Evolutionary conservation across 2,329 filamentous ascomycete species (phyloP).

Genomic region (Colletotrichum viniferum): DNA sequence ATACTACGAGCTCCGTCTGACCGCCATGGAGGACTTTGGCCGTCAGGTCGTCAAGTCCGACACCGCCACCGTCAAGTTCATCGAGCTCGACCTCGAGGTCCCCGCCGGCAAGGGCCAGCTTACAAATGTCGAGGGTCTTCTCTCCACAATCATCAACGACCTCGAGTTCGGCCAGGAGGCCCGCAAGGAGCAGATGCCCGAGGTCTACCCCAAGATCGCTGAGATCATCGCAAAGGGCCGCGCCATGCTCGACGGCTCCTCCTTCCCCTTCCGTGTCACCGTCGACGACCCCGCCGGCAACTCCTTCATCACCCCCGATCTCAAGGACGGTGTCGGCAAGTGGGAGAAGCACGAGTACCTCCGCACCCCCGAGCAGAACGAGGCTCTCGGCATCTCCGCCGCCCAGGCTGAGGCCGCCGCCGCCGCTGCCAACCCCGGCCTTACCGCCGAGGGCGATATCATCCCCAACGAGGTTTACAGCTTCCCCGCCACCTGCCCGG

Average conservation of each 20-base stretch:
- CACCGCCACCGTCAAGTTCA: slow-evolving; percentile 81
- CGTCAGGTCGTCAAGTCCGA: slow-evolving; percentile 94
- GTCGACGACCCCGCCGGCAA: slow-evolving; percentile 94
- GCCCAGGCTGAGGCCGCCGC: slow-evolving; percentile 60
- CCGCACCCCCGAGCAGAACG: slow-evolving; percentile 86
- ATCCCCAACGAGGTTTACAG: slow-evolving; percentile 91
- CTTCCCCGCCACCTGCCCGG: slow-evolving; percentile 90
- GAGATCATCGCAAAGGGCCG: slow-evolving; percentile 75
- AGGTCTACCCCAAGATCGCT: slow-evolving; percentile 78
- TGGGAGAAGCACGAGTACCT: slow-evolving; percentile 86
- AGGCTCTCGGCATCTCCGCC: slow-evolving; percentile 76
- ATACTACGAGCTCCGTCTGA: slow-evolving; percentile 82
- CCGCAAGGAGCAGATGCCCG: slow-evolving; percentile 77
- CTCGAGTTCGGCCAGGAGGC: slow-evolving; percentile 82
- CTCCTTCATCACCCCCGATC: slow-evolving; percentile 92
- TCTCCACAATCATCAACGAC: slow-evolving; percentile 79
- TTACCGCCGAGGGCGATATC: slow-evolving; percentile 73
- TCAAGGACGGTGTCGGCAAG: slow-evolving; percentile 80
- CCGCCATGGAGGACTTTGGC: slow-evolving; percentile 74
- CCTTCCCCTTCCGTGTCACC: slow-evolving; percentile 86
- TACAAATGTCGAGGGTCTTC: slow-evolving; percentile 89
- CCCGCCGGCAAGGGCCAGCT: slow-evolving; percentile 89
- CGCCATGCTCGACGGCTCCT: slow-evolving; percentile 77
- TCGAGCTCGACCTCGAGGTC: slow-evolving; percentile 92
- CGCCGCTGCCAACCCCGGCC: slow-evolving; percentile 50